Conservation (phyloP, 2,329 filamentous ascomycete genomes). For the Fusarium foetens region DNA sequence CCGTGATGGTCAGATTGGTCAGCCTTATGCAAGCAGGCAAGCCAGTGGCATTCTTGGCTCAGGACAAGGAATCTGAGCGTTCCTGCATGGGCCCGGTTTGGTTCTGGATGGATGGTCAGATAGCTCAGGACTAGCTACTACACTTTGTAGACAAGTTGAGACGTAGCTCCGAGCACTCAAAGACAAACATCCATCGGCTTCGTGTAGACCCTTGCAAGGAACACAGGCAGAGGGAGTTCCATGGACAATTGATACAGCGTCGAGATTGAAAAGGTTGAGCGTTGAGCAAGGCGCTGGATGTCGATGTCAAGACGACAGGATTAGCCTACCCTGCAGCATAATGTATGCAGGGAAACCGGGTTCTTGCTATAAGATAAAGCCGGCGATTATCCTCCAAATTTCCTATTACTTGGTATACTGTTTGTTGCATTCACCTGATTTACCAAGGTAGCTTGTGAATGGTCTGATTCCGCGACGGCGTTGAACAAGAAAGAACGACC, state of each 20-base stretch:
- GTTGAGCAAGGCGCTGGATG: neutral
- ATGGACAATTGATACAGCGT: neutral
- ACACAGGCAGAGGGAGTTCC: no score
- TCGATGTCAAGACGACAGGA: neutral
- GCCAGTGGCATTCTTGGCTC: slow-evolving; percentile 7
- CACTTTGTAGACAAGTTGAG: neutral
- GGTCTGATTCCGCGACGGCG: neutral
- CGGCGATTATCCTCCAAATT: neutral
- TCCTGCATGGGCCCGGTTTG: slow-evolving; percentile 19
- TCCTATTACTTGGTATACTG: neutral
- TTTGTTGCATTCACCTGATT: neutral
- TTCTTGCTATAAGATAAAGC: neutral
- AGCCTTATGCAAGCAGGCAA: slow-evolving; percentile 18
- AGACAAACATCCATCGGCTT: neutral
- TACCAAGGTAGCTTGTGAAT: neutral
- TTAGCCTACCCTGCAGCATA: neutral
- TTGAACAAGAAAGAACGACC: neutral
- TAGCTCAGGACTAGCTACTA: neutral
- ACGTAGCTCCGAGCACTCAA: neutral
- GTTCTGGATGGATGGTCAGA: neutral
- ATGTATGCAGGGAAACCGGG: neutral
- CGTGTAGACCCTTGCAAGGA: neutral
- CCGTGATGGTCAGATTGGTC: neutral
- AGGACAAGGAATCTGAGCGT: slow-evolving; percentile 9
- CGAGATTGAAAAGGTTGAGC: neutral